Base-by-base conservation (phyloP, 2,329 filamentous ascomycete species). In the Fusarium sp. region DNA sequence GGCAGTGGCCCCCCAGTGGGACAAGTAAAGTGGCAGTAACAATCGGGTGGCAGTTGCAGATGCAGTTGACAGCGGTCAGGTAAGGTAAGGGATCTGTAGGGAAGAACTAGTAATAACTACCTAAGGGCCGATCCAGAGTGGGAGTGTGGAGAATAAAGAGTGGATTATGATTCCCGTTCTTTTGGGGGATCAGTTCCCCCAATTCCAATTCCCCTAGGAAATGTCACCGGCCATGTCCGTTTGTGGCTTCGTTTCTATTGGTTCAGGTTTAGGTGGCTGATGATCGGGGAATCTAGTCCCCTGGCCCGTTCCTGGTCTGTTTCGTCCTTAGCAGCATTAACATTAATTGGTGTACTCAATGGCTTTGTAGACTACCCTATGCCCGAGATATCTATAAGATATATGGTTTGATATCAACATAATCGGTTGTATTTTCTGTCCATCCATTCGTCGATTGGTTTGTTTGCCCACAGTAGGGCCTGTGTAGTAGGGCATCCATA, bases 261-360 rank as follows among this genome's bases (percentile, higher is more conserved):
- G 43, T 58, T 60, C 58, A 40, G 22, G 33, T 53, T 60, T 41
- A 25, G 52, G 40, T 51, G 55, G 55, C 56, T 63, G 46, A 48
- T 43, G 37, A 19, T 20, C 14, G 23, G n/a, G 23, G 30, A 41
- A 20, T 50, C 25, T 37, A 37, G 7, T 25, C 35, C 35, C 25
- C 27, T 32, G 19, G 27, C 43, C 35, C 10, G 39, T 37, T 35
- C 32, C 43, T 56, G 37, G 39, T 37, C 19, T 30, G 35, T 54
- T 53, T 40, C 22, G 23, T 23, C 6, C 23, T 23, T 23, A 23
- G 23, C 7, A 23, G 23, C 23, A 23, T 23, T 23, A 27, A 25
- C 37, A 54, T 30, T 19, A 17, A 7, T 13, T 30, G 14, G 9
- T 4, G 23, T 30, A 13, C 23, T 27, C 25, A 4, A 20, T 32